Base-by-base conservation (phyloP, 306 rosid species). In the Pterocarpus macrocarpus region DNA sequence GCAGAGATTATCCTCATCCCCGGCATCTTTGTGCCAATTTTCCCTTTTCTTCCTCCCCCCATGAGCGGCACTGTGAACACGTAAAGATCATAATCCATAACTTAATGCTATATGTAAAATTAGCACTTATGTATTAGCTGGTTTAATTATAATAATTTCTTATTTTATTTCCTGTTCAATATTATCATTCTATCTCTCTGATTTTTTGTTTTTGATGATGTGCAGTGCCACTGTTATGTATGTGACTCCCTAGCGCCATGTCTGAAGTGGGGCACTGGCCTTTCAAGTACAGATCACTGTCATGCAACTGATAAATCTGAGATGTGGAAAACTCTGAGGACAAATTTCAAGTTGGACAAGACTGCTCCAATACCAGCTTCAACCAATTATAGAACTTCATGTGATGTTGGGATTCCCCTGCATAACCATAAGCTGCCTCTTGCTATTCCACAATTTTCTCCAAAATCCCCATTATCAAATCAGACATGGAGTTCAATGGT, bases 1-100 rank as follows among this genome's bases (percentile, higher is more conserved):
- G 98, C 86, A 89, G 95, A 85, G 98, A 94, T 84, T 94, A 77
- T 53, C 94, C 98, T 85, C 98, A 94, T 88, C 65, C 97, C 8
- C 90, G 95, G 9, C 97, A 94, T 90, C 92, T 82, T 59, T 92
- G 98, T 80, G 91, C 71, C 17, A 88, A 64, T 10, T 90, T 90
- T 78, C 90, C 94, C 38, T 94, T 86, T 79, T 64, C 80, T 68
- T 85, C 91, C 65, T 86, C 90, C 9, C 85, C 88, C 8, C 95
- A 92, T 32, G 87, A 82, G 87, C 84, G 12, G 44, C 84, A 89
- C 78, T 94, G 97, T 85, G 74, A 75, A 64, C 80, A 77, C 76
- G 98, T 94, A 84, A 77, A 80, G 82, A 69, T 68, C 45, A 52
- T 45, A n/a, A 28, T 77, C 76, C 43, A 44, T 44, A 30, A 44